phyloP scores from a whole-genome alignment of 495 filamentous ascomycete species.

The Penicillium macrosclerotiorum region DNA sequence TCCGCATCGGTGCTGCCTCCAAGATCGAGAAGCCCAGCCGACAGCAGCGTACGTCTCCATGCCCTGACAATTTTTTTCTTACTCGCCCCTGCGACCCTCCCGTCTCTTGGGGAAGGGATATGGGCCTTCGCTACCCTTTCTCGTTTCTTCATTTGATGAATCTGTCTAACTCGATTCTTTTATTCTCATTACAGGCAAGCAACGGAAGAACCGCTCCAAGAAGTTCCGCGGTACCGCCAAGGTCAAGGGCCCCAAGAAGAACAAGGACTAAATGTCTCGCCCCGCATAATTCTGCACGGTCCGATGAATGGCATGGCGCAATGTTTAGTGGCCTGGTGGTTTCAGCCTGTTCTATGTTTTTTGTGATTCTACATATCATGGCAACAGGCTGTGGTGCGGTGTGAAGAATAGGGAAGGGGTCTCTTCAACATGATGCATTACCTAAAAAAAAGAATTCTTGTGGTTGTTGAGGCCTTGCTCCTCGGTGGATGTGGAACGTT shows the following conservation, averaged over 20 bases:
- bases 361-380: neutral
- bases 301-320: conserved; percentile 17
- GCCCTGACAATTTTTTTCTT: neutral
- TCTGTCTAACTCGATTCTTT: too few relatives aligned
- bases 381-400: conserved; percentile 24
- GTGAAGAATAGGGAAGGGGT: conserved; percentile 12
- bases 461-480: conserved; percentile 1
- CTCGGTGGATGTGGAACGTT: conserved; percentile 7
- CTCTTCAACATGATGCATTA: conserved; percentile 9
- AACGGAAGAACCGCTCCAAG: conserved; percentile 99
- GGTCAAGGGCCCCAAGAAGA: conserved; percentile 82
- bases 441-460: conserved; percentile 11
- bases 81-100: neutral
- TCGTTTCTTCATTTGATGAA: neutral
- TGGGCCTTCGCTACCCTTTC: neutral
- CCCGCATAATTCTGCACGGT: conserved; percentile 19
- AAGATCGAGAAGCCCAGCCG: conserved; percentile 96
- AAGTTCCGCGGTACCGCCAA: conserved; percentile 93
- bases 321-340: conserved; percentile 28
- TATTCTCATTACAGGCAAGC: conserved; percentile 78
- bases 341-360: conserved; percentile 12
- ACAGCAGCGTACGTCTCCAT: conserved; percentile 88
- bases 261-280: conserved; percentile 47
- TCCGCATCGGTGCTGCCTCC: conserved; percentile 81
- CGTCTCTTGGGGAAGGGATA: conserved; percentile 2